phyloP scores from a whole-genome alignment of 1,139 yeast species.

The Citeromyces siamensis region DNA sequence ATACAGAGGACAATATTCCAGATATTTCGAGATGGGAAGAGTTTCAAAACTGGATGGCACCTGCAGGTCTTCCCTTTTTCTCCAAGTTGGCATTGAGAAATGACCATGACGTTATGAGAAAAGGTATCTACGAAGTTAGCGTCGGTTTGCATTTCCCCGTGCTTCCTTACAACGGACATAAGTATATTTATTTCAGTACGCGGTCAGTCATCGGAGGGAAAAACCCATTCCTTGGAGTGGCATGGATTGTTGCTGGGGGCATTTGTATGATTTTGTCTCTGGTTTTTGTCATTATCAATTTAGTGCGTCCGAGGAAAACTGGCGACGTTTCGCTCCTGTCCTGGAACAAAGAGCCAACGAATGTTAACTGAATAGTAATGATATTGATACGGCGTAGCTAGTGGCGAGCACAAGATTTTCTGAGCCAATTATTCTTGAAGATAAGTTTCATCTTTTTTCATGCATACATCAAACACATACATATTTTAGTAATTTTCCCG shows the following conservation, averaged over 20 bases:
- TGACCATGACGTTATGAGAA: conserved; percentile 40
- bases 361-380: not conserved
- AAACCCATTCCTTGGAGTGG: conserved; percentile 74
- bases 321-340: conserved; percentile 65
- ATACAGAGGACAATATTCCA: conserved; percentile 74
- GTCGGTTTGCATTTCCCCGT: conserved; percentile 89
- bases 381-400: not conserved
- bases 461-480: too few relatives aligned
- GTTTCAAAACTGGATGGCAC: conserved; percentile 96
- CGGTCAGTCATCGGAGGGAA: conserved; percentile 87
- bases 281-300: conserved; percentile 44
- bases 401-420: not conserved
- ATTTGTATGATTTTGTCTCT: conserved; percentile 57
- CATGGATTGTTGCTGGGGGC: conserved; percentile 92
- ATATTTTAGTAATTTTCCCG: too few relatives aligned
- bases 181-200: conserved; percentile 69
- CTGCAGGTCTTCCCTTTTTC: conserved; percentile 82
- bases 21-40: conserved; percentile 68
- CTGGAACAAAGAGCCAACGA: conserved; percentile 43
- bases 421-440: too few relatives aligned
- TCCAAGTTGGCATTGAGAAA: conserved; percentile 75
- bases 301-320: conserved; percentile 56
- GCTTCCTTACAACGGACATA: conserved; percentile 67
- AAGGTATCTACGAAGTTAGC: conserved; percentile 61
- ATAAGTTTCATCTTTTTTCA: too few relatives aligned